These are phyloP conservation scores for Penicillium sp. DNA, from an alignment of 2,329 filamentous ascomycete species.

Conservation along the genomic window DNA sequence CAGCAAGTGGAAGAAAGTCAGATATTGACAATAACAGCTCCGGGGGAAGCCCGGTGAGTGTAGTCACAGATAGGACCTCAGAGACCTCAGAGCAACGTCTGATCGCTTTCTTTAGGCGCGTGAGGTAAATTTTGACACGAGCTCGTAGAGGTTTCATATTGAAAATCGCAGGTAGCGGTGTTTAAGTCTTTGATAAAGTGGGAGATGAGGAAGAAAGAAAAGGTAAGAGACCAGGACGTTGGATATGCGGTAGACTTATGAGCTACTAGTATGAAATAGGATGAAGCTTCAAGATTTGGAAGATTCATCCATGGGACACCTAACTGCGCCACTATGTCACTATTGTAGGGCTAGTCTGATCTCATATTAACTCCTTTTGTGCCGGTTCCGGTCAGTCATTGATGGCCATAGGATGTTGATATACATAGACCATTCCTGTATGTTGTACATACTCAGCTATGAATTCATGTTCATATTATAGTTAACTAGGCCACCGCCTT, in stretches of 20 bases:
- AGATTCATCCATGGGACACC: too few species aligned
- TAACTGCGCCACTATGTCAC: too few species aligned
- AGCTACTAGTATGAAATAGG: neutral
- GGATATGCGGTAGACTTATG: neutral
- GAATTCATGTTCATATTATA: too few species aligned
- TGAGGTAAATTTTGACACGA: neutral
- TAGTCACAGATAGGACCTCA: neutral
- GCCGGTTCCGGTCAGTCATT: too few species aligned
- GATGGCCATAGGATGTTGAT: too few species aligned
- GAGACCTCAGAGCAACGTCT: neutral
- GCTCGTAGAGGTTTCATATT: neutral
- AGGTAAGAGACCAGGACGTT: neutral
- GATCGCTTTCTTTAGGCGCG: neutral
- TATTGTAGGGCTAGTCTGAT: too few species aligned
- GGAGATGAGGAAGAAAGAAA: neutral
- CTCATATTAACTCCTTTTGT: too few species aligned
- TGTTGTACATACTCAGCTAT: too few species aligned
- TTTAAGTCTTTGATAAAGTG: too few species aligned
- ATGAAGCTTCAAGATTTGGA: too few species aligned
- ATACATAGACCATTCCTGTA: too few species aligned
- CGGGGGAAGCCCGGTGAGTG: conserved; percentile 1
- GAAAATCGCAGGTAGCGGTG: neutral
- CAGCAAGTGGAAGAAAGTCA: conserved; percentile 5
- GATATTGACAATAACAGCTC: conserved; percentile 4
- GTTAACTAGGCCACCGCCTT: too few species aligned